A percentile compares a stretch with the other conserved stretches of the same genome.
These are phyloP conservation scores for Herpetomonas tarakana DNA, from an alignment of 208 protist species.

Conservation along the genomic window DNA sequence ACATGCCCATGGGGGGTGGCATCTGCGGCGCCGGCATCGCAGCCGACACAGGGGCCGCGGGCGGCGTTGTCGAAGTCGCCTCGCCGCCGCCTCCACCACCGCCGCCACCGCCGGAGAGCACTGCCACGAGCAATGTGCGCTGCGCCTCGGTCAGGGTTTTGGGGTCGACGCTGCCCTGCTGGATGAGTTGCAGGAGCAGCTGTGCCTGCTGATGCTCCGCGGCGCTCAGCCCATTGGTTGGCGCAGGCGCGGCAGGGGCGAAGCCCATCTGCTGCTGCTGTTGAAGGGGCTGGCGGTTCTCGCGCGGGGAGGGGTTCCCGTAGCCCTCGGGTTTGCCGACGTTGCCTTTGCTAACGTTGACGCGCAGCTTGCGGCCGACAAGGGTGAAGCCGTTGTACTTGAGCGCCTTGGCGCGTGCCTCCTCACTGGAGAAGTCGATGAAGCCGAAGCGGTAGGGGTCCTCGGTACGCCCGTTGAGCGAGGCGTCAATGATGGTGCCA, in stretches of 20 bases:
- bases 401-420: constrained; percentile 70
- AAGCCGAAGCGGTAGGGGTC: constrained; percentile 87
- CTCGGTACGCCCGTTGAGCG: constrained; percentile 74
- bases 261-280: background rate
- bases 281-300: background rate
- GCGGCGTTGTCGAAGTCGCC: constrained; percentile 10
- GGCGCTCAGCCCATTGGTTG: constrained; percentile 14
- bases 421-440: constrained; percentile 83
- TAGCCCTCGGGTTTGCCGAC: constrained; percentile 51
- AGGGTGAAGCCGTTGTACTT: constrained; percentile 87
- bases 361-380: constrained; percentile 71
- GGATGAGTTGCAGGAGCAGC: constrained; percentile 66
- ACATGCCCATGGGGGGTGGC: constrained; percentile 11
- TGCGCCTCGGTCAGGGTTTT: constrained; percentile 59
- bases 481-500: constrained; percentile 81
- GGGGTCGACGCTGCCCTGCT: constrained; percentile 65
- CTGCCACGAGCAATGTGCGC: constrained; percentile 15
- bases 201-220: constrained; percentile 53
- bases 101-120: background rate
- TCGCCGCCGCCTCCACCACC: background rate
- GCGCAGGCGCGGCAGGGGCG: background rate
- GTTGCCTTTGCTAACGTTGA: constrained; percentile 85
- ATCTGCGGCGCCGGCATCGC: constrained; percentile 18
- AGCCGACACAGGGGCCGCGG: constrained; percentile 16
- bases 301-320: constrained; percentile 1